Evolutionary conservation across 441 rosid genomes (phyloP).

Genomic region (Hura crepitans): DNA sequence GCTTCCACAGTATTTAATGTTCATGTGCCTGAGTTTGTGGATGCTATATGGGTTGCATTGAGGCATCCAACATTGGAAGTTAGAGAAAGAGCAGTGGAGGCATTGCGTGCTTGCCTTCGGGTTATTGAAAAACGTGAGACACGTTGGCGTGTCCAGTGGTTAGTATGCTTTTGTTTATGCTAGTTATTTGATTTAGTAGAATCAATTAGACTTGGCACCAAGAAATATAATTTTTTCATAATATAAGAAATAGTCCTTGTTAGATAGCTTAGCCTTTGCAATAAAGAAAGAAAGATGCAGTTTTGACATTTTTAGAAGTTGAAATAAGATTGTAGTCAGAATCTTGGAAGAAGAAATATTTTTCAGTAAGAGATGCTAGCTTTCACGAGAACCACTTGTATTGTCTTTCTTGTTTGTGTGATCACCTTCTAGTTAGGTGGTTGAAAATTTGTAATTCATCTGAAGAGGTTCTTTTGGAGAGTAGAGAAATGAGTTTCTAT

Average conservation of each 20-base stretch:
- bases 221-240: not conserved
- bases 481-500: too few relatives aligned
- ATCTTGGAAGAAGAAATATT: too few relatives aligned
- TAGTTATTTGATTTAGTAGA: not conserved
- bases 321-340: too few relatives aligned
- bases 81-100: constrained; percentile 94
- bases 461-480: too few relatives aligned
- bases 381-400: too few relatives aligned
- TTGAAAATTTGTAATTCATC: too few relatives aligned
- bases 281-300: too few relatives aligned
- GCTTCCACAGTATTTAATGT: constrained; percentile 99
- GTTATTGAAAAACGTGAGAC: constrained; percentile 99
- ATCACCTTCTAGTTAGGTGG: too few relatives aligned
- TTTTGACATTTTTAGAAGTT: too few relatives aligned
- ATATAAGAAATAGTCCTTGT: not conserved
- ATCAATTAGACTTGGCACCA: not conserved
- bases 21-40: constrained; percentile 94
- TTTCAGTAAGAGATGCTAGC: too few relatives aligned
- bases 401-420: too few relatives aligned
- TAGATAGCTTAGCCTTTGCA: too few relatives aligned
- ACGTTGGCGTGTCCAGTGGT: constrained; percentile 99
- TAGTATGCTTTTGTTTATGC: constrained; percentile 9
- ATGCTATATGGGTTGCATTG: constrained; percentile 97
- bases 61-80: constrained; percentile 89
- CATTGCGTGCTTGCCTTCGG: constrained; percentile 98